These are phyloP conservation scores for Penicillium hordei DNA, from an alignment of 2,329 filamentous ascomycete genomes.

Conservation along the genomic window DNA sequence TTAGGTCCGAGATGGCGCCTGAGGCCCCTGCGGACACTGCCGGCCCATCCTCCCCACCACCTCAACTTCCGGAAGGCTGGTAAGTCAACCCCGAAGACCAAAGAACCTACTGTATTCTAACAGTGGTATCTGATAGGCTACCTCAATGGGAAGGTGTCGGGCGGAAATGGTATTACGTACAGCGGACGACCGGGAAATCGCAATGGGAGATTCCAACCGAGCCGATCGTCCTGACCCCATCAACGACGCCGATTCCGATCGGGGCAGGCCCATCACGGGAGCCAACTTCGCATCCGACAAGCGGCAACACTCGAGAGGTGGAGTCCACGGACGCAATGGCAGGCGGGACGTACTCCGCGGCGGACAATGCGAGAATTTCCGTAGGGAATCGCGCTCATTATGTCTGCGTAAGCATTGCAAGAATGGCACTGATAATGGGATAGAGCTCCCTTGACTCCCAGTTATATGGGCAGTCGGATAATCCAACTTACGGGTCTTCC, in stretches of 20 bases:
- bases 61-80: slow-evolving; percentile 42
- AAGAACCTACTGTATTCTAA: background rate
- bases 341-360: slow-evolving; percentile 17
- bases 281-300: slow-evolving; percentile 27
- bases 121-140: slow-evolving; percentile 28
- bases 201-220: slow-evolving; percentile 46
- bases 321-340: slow-evolving; percentile 11
- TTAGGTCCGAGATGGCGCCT: slow-evolving; percentile 24
- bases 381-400: slow-evolving; percentile 29
- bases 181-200: slow-evolving; percentile 40
- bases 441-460: slow-evolving; percentile 27
- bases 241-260: slow-evolving; percentile 32
- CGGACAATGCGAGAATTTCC: slow-evolving; percentile 25
- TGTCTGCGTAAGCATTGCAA: slow-evolving; percentile 20
- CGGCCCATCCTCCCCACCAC: slow-evolving; percentile 41
- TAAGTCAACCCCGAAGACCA: slow-evolving; percentile 21
- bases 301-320: slow-evolving; percentile 18
- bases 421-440: slow-evolving; percentile 28
- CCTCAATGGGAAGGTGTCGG: slow-evolving; percentile 42
- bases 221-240: slow-evolving; percentile 39
- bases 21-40: slow-evolving; percentile 39
- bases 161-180: slow-evolving; percentile 43
- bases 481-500: slow-evolving; percentile 16
- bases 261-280: slow-evolving; percentile 29
- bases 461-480: slow-evolving; percentile 14